Base-by-base conservation (phyloP, 257 asterid species). In the Penstemon barbatus region DNA sequence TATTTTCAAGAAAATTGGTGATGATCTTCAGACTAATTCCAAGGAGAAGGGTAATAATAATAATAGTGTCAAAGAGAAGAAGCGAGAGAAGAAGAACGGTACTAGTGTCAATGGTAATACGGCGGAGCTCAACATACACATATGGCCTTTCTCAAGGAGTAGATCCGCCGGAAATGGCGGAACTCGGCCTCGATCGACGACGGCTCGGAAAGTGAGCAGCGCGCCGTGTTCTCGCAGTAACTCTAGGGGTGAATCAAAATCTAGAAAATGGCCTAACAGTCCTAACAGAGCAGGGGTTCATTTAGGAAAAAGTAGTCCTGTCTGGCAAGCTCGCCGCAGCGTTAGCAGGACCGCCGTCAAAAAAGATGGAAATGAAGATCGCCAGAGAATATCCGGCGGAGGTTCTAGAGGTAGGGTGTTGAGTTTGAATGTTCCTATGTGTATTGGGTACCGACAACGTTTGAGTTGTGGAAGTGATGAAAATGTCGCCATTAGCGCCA, bases 221-320 rank as follows among this genome's bases (percentile, higher is more conserved):
- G 97, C 97, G 25, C 97, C 99, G 44, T 93, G 99, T 73, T 90
- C 97, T 6, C 58, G 99, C 76, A 90, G 99, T n/a, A 93, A 93
- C 87, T 93, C 97, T 0, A 76, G 82, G 0, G 97, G 98, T 1
- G 98, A 92, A 33, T 90, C 97, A 15, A 92, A 92, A 75, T 85
- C 94, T 9, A 78, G 89, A 65, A 93, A 89, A 60, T 79, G 33
- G 33, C 33, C 33, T 25, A 25, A 25, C 33, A 25, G 33, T 25
- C 2, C 33, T 25, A 25, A 25, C 33, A 25, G 33, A 25, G 33
- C 33, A 25, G 33, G 33, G 33, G 33, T 25, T 25, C 33, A 25
- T 25, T 25, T 25, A 25, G 33, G 33, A 25, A 25, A 25, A 25
- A 25, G 33, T 25, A 93, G 96, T 44, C 96, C 97, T 0, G 95